Evolutionary conservation across 352 stramenopile genomes (phyloP).

Genomic region (Phytophthora hybrid): DNA sequence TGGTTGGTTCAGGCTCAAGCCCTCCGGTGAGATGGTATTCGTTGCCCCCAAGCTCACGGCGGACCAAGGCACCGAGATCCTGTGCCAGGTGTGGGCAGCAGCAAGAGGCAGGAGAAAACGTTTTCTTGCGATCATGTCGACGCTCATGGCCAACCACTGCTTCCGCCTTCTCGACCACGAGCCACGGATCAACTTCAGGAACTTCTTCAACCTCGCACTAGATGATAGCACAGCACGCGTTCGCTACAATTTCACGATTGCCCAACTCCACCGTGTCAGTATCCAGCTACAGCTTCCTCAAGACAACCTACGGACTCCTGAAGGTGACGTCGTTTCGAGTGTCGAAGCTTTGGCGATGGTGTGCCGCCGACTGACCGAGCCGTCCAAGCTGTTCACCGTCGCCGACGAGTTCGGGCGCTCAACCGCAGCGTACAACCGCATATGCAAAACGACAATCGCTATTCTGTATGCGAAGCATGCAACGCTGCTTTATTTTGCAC

Average conservation of each 20-base stretch:
- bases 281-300: background rate
- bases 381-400: slow-evolving; percentile 14
- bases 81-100: background rate
- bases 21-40: background rate
- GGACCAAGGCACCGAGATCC: slow-evolving; percentile 3
- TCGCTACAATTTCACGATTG: slow-evolving; percentile 15
- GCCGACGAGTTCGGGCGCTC: slow-evolving; percentile 4
- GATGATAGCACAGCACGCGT: background rate
- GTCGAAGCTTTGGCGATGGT: slow-evolving; percentile 10
- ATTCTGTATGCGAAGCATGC: background rate
- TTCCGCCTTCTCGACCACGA: slow-evolving; percentile 4
- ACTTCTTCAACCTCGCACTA: background rate
- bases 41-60: slow-evolving; percentile 6
- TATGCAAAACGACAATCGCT: slow-evolving; percentile 5
- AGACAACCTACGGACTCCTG: background rate
- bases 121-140: slow-evolving; percentile 8
- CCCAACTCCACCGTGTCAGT: background rate
- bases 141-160: background rate
- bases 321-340: background rate
- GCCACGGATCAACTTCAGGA: slow-evolving; percentile 7
- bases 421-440: slow-evolving; percentile 1
- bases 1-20: background rate
- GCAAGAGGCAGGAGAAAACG: background rate
- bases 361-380: slow-evolving; percentile 4
- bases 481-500: background rate